phyloP scores from a whole-genome alignment of 1,284 basidiomycete species.

The Flammula alnicola region DNA sequence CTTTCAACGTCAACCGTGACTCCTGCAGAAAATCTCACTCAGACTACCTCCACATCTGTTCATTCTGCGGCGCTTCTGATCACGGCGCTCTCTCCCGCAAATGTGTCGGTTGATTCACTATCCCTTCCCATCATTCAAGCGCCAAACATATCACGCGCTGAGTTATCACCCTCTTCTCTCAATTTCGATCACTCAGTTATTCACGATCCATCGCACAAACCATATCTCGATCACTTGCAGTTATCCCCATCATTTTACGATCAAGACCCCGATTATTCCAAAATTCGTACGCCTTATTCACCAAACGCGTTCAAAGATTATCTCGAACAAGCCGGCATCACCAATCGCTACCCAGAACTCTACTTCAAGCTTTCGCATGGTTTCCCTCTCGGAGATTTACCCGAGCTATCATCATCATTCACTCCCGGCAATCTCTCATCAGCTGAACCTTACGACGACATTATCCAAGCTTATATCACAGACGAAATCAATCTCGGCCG shows the following conservation, averaged over 20 bases:
- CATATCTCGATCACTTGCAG: conserved; percentile 5
- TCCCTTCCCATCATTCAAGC: too few species aligned
- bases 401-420: conserved; percentile 7
- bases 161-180: background rate
- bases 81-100: conserved; percentile 12
- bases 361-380: conserved; percentile 18
- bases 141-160: too few species aligned
- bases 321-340: conserved; percentile 3
- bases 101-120: conserved; percentile 1
- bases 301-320: conserved; percentile 12
- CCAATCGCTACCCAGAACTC: conserved; percentile 11
- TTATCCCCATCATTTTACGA: conserved; percentile 10
- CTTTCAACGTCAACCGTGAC: conserved; percentile 8
- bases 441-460: conserved; percentile 5
- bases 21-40: conserved; percentile 6
- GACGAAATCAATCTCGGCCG: conserved; percentile 13
- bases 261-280: conserved; percentile 7
- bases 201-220: background rate
- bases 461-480: conserved; percentile 16
- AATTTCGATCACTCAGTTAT: too few species aligned
- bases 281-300: conserved; percentile 16
- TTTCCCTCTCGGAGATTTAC: conserved; percentile 20
- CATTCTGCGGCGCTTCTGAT: conserved; percentile 17
- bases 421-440: conserved; percentile 19
- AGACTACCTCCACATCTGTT: conserved; percentile 11